phyloP scores from a whole-genome alignment of 768 basidiomycete genomes.

The Rickenella mellea region DNA sequence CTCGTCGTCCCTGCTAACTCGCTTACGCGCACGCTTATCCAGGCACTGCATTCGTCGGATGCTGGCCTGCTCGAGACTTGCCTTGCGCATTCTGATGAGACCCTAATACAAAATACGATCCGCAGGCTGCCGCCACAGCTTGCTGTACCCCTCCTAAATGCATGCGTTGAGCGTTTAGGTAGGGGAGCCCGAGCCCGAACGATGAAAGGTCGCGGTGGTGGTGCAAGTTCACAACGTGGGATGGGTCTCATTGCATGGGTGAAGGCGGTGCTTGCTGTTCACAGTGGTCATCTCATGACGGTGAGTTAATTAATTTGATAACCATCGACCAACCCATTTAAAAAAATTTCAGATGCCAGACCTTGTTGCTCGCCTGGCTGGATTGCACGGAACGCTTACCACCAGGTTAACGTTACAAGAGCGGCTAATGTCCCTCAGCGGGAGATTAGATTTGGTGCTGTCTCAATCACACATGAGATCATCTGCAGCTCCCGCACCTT shows the following conservation, averaged over 20 bases:
- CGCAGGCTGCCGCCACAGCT: constrained; percentile 78
- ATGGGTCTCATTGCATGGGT: constrained; percentile 66
- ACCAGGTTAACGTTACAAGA: constrained; percentile 76
- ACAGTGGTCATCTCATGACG: constrained; percentile 90
- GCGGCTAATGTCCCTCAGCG: constrained; percentile 75
- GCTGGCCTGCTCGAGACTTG: constrained; percentile 80
- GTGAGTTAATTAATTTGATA: constrained; percentile 36
- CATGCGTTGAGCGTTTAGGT: constrained; percentile 84
- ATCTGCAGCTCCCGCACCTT: constrained; percentile 52
- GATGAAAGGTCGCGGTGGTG: constrained; percentile 71
- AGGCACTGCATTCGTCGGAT: constrained; percentile 94
- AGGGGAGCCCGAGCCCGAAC: constrained; percentile 60
- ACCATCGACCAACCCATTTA: constrained; percentile 1
- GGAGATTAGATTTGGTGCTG: constrained; percentile 87
- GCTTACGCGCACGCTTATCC: constrained; percentile 87
- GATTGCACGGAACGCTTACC: constrained; percentile 73
- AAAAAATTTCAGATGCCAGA: constrained; percentile 68
- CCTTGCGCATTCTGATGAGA: constrained; percentile 71
- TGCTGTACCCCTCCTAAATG: constrained; percentile 75
- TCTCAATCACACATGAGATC: constrained; percentile 88
- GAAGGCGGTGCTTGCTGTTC: constrained; percentile 72
- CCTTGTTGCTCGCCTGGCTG: constrained; percentile 77
- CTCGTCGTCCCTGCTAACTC: constrained; percentile 66
- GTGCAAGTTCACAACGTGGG: constrained; percentile 71
- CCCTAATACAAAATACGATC: constrained; percentile 80